Evolutionary conservation across 768 basidiomycete species (phyloP).

Genomic region (Psilocybe cubensis): DNA sequence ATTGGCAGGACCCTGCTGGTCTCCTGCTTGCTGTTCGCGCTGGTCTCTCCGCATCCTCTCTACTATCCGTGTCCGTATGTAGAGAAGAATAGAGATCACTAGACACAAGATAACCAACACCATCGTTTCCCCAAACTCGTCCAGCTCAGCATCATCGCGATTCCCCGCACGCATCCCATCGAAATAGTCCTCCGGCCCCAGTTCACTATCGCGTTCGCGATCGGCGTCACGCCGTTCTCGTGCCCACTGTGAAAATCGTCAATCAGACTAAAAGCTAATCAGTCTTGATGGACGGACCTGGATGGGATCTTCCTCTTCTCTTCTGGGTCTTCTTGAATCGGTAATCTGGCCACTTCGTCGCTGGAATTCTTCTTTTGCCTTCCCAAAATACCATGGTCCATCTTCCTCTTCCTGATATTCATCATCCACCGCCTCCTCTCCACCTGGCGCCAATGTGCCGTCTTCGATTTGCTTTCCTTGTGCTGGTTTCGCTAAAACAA

Average conservation of each 20-base stretch:
- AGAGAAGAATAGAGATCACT: conserved; percentile 74
- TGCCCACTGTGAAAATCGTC: conserved; percentile 64
- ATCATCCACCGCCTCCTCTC: conserved; percentile 33
- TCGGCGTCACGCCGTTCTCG: conserved; percentile 73
- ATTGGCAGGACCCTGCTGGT: conserved; percentile 40
- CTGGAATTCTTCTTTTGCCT: conserved; percentile 78
- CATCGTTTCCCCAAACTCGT: conserved; percentile 83
- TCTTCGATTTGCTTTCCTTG: conserved; percentile 46
- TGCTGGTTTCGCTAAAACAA: conserved; percentile 22
- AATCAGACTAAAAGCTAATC: not conserved
- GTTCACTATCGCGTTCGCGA: conserved; percentile 72
- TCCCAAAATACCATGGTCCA: conserved; percentile 81
- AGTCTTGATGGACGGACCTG: conserved; percentile 49
- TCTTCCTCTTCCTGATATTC: conserved; percentile 55
- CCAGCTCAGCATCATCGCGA: conserved; percentile 63
- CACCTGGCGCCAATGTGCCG: conserved; percentile 29
- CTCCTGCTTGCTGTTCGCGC: conserved; percentile 47
- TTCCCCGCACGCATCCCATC: conserved; percentile 67
- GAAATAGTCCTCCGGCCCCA: conserved; percentile 83
- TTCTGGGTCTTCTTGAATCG: conserved; percentile 30
- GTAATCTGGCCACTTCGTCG: conserved; percentile 47
- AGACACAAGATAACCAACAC: conserved; percentile 75
- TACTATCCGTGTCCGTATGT: conserved; percentile 78
- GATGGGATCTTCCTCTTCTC: conserved; percentile 72
- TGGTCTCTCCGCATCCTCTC: conserved; percentile 73